These are phyloP conservation scores for Apiotrichum gamsii DNA, from an alignment of 1,284 basidiomycete species.

Conservation along the genomic window DNA sequence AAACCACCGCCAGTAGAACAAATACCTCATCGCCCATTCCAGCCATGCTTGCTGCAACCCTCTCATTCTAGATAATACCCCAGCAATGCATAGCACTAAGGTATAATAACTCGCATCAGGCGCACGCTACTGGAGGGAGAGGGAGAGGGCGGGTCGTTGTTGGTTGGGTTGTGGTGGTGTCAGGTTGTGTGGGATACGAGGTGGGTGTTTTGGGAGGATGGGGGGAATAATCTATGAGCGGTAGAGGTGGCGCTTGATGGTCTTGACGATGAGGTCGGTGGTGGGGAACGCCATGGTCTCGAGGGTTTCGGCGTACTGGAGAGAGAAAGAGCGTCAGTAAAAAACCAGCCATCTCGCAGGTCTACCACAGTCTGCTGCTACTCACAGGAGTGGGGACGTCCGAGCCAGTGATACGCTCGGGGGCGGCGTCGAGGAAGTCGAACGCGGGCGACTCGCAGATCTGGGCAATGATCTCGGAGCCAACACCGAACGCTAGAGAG, in stretches of 20 bases:
- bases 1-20: too few species aligned
- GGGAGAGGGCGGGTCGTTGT: neutral
- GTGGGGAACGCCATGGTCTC: conserved; percentile 89
- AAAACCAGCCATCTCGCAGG: neutral
- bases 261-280: conserved; percentile 76
- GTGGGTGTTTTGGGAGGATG: neutral
- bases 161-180: neutral
- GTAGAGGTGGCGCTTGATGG: conserved; percentile 81
- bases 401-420: conserved; percentile 95
- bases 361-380: conserved; percentile 21
- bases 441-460: conserved; percentile 93
- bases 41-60: too few species aligned
- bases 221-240: conserved; percentile 12
- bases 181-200: neutral
- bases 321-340: neutral
- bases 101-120: too few species aligned
- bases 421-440: conserved; percentile 94
- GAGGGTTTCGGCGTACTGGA: conserved; percentile 83
- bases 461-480: conserved; percentile 95
- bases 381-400: conserved; percentile 89
- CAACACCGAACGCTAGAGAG: conserved; percentile 93
- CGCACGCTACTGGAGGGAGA: neutral
- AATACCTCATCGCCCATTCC: too few species aligned
- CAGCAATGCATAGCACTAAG: conserved; percentile 4
- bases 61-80: neutral